Percentiles rank a stretch among this genome's conserved stretches.
Conservation (phyloP, 495 filamentous ascomycete species). For the Tuber calosporum region DNA sequence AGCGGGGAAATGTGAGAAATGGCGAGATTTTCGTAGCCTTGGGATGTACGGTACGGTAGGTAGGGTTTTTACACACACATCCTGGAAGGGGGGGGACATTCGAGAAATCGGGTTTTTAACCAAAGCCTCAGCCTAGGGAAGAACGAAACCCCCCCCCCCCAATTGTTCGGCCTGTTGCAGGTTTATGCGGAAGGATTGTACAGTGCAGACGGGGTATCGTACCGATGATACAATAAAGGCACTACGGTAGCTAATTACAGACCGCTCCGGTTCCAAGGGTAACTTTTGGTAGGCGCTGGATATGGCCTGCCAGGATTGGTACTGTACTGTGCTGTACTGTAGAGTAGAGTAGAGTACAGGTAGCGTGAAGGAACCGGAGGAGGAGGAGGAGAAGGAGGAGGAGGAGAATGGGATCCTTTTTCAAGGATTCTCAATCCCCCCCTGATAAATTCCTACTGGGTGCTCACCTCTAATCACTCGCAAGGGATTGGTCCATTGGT, state of each 20-base stretch:
- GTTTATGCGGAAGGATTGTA: too few species aligned
- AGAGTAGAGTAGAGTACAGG: too few species aligned
- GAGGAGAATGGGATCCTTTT: not conserved
- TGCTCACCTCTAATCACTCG: not conserved
- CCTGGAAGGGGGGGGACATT: not conserved
- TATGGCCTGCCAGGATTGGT: not conserved
- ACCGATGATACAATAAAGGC: not conserved
- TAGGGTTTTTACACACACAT: too few species aligned
- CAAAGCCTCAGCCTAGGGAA: not conserved
- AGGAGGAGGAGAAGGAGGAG: not conserved
- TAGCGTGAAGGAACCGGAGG: not conserved
- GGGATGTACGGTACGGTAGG: too few species aligned
- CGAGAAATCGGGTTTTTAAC: not conserved
- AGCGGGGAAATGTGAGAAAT: conserved; percentile 1
- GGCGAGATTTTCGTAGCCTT: not conserved
- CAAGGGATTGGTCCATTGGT: not conserved
- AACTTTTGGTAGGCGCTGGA: not conserved
- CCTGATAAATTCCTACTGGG: not conserved
- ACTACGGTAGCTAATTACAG: not conserved
- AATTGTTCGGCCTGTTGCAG: not conserved
- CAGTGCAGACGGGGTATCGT: not conserved
- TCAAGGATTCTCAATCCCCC: not conserved
- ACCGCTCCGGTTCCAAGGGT: not conserved
- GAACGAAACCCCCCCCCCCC: too few species aligned
- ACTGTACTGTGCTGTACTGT: too few species aligned